Conservation (phyloP, 73 alveolate species). For the Paramecium biaurelia region DNA sequence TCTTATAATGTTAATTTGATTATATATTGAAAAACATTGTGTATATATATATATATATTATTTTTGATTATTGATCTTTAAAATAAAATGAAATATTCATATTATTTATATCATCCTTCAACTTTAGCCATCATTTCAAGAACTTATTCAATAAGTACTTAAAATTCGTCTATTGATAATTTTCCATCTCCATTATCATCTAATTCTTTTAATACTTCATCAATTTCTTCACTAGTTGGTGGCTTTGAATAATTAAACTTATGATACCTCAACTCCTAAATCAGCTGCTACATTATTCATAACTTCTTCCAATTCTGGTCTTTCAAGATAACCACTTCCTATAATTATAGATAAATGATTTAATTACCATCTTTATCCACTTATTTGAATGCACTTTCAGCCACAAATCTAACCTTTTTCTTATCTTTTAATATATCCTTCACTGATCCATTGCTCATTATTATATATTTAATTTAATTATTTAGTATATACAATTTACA, state of each 20-base stretch:
- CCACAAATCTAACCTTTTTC: constrained; percentile 72
- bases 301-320: constrained; percentile 72
- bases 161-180: constrained; percentile 73
- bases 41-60: too few species aligned
- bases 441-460: constrained; percentile 31
- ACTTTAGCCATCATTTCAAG: constrained; percentile 71
- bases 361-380: constrained; percentile 72
- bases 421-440: constrained; percentile 70
- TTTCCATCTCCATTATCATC: constrained; percentile 82
- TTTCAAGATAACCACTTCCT: constrained; percentile 56
- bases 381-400: constrained; percentile 83
- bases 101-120: constrained; percentile 9
- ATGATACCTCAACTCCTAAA: constrained; percentile 75
- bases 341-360: not conserved
- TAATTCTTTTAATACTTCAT: constrained; percentile 77
- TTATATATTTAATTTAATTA: not conserved
- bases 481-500: not conserved
- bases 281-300: constrained; percentile 75
- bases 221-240: constrained; percentile 79
- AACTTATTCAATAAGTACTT: constrained; percentile 71
- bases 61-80: too few species aligned
- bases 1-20: too few species aligned
- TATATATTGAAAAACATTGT: too few species aligned
- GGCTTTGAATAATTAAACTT: not conserved
- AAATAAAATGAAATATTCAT: not conserved